phyloP scores from a whole-genome alignment of 2,329 filamentous ascomycete species.

The Colletotrichum melonis region DNA sequence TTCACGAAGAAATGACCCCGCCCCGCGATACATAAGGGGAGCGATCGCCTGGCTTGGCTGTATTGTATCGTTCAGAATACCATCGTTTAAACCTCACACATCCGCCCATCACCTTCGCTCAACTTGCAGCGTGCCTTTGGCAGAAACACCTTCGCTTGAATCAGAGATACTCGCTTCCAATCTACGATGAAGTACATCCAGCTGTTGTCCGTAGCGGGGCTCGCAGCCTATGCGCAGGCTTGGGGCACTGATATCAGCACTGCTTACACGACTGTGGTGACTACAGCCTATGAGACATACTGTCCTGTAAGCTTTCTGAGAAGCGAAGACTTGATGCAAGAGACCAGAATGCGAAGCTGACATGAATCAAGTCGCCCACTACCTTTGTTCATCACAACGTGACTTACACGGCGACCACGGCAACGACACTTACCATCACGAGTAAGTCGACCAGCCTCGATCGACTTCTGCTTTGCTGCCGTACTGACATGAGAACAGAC shows the following conservation, averaged over 20 bases:
- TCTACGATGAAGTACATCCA: conserved; percentile 50
- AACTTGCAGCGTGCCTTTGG: conserved; percentile 38
- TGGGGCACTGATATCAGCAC: conserved; percentile 38
- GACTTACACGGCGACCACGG: conserved; percentile 56
- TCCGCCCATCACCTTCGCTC: conserved; percentile 28
- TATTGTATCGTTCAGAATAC: background rate
- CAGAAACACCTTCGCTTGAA: conserved; percentile 37
- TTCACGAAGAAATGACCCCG: background rate
- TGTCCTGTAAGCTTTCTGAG: conserved; percentile 52
- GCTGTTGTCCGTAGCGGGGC: conserved; percentile 45
- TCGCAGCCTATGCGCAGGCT: conserved; percentile 44
- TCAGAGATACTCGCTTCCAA: conserved; percentile 38
- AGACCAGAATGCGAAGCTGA: background rate
- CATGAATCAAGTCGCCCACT: conserved; percentile 45
- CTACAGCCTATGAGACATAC: conserved; percentile 53
- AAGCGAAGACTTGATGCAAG: background rate
- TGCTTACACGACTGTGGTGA: conserved; percentile 50
- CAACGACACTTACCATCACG: conserved; percentile 57
- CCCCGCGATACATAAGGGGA: conserved; percentile 26
- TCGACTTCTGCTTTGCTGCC: background rate
- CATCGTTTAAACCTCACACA: background rate
- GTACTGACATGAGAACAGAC: conserved; percentile 49
- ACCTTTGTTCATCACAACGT: conserved; percentile 52
- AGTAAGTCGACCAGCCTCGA: conserved; percentile 45
- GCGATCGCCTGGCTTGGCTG: conserved; percentile 1